phyloP scores from a whole-genome alignment of 371 early-diverging fungal species.

The Mortierella sp. region DNA sequence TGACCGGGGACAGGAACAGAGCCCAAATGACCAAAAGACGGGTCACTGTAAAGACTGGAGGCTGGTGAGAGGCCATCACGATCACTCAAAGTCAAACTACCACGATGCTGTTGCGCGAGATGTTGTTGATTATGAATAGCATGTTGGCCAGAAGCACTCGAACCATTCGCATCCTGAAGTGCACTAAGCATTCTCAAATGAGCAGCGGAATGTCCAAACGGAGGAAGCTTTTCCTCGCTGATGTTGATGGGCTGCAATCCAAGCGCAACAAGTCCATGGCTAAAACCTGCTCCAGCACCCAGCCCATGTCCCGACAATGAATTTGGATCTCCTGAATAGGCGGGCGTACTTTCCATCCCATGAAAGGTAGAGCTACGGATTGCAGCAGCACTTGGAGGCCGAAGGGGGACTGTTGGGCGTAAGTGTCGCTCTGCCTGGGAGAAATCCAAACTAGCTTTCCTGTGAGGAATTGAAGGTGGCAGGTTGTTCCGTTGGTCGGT shows the following conservation, averaged over 20 bases:
- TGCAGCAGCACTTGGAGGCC: conserved; percentile 50
- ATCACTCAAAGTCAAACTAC: conserved; percentile 26
- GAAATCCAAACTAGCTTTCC: conserved; percentile 50
- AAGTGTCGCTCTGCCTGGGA: conserved; percentile 39
- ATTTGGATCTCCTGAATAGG: background rate
- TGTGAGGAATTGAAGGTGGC: conserved; percentile 46
- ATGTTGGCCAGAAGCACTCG: background rate
- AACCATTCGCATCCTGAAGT: conserved; percentile 22
- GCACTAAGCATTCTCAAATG: conserved; percentile 43
- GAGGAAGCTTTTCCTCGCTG: conserved; percentile 47
- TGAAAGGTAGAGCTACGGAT: conserved; percentile 48
- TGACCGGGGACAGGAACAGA: conserved; percentile 17
- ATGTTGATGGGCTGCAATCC: conserved; percentile 48
- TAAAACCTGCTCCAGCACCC: too few relatives aligned
- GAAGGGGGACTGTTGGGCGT: conserved; percentile 36
- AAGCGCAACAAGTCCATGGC: conserved; percentile 18
- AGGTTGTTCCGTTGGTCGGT: conserved; percentile 22
- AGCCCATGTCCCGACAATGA: background rate
- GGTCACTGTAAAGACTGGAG: conserved; percentile 30
- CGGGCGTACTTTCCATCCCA: conserved; percentile 23
- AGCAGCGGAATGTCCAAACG: conserved; percentile 48
- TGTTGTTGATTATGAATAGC: background rate
- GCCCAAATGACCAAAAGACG: conserved; percentile 25
- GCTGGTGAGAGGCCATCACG: conserved; percentile 39
- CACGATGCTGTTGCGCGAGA: conserved; percentile 8